Percentiles rank a stretch among this genome's conserved stretches.
These are phyloP conservation scores for Psilocybe sp. DNA, from an alignment of 768 basidiomycete genomes.

Conservation along the genomic window DNA sequence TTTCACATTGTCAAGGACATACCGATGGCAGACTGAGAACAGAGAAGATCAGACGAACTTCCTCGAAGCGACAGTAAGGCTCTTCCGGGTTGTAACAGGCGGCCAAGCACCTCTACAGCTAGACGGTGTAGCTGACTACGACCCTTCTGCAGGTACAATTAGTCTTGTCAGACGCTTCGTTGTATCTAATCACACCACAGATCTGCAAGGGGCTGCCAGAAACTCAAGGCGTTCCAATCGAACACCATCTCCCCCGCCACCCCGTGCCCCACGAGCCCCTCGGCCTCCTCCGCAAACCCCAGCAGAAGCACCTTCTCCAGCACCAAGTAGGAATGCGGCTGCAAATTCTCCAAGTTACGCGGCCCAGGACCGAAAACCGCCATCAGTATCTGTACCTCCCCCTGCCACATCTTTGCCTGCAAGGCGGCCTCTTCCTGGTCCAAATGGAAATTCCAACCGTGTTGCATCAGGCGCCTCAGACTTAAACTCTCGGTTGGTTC, in stretches of 20 bases:
- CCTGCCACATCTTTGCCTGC: constrained; percentile 24
- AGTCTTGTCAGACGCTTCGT: background rate
- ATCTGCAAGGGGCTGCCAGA: constrained; percentile 6
- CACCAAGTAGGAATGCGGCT: constrained; percentile 11
- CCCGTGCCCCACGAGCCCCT: constrained; percentile 8
- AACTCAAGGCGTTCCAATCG: constrained; percentile 13
- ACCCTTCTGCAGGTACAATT: constrained; percentile 11
- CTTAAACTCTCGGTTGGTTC: constrained; percentile 13
- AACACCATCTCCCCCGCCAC: constrained; percentile 12
- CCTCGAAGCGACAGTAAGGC: constrained; percentile 59
- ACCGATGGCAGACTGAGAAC: constrained; percentile 86
- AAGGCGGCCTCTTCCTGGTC: constrained; percentile 37
- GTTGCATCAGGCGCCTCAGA: constrained; percentile 23
- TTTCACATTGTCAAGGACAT: constrained; percentile 84
- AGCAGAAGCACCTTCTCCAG: constrained; percentile 12
- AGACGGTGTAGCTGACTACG: constrained; percentile 49
- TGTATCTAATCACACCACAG: background rate
- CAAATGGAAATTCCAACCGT: constrained; percentile 39
- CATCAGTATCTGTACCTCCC: constrained; percentile 32
- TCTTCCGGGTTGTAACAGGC: constrained; percentile 50
- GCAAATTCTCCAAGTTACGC: constrained; percentile 19
- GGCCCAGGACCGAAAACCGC: constrained; percentile 24
- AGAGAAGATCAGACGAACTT: constrained; percentile 71
- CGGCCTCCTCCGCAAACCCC: constrained; percentile 11
- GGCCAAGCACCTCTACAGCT: constrained; percentile 49